These are phyloP conservation scores for Helicostylum pulchrum DNA, from an alignment of 192 early-diverging fungal species.

Conservation along the genomic window DNA sequence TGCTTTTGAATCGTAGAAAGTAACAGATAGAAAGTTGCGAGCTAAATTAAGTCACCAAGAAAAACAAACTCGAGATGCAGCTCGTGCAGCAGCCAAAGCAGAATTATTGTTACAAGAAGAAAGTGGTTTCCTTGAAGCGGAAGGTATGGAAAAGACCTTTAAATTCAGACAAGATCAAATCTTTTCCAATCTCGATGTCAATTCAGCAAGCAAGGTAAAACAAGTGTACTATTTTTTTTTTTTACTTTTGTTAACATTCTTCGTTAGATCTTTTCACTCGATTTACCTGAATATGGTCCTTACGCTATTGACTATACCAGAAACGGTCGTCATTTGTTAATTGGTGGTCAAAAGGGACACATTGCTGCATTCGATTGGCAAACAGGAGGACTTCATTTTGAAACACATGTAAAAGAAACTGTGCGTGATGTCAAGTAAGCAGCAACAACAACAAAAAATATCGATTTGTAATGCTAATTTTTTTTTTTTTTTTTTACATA, in stretches of 20 bases:
- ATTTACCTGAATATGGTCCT: conserved; percentile 78
- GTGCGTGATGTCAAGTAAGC: conserved; percentile 80
- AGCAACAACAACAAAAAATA: background rate
- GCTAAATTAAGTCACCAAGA: conserved; percentile 58
- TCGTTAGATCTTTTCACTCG: conserved; percentile 70
- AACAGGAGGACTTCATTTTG: conserved; percentile 67
- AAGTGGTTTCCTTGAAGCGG: conserved; percentile 81
- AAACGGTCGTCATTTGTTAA: conserved; percentile 73
- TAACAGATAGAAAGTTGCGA: conserved; percentile 72
- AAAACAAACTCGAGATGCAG: conserved; percentile 62
- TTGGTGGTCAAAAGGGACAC: conserved; percentile 83
- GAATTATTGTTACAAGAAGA: conserved; percentile 78
- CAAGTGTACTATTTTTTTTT: too few relatives aligned
- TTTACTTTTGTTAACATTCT: too few relatives aligned
- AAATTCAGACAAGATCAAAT: conserved; percentile 74
- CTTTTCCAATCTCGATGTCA: conserved; percentile 66
- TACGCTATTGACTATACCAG: conserved; percentile 89
- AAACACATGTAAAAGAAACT: conserved; percentile 86
- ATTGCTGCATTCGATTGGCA: conserved; percentile 92
- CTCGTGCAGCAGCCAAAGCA: conserved; percentile 66
- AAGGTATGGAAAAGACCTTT: conserved; percentile 87
- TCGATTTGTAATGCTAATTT: too few relatives aligned
- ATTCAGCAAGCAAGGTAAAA: conserved; percentile 66
- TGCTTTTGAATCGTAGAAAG: conserved; percentile 35
- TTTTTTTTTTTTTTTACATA: conserved; percentile 18